A percentile compares a stretch with the other conserved stretches of the same genome.
These are phyloP conservation scores for Malus hybrid DNA, from an alignment of 331 rosid genomes.

Conservation along the genomic window DNA sequence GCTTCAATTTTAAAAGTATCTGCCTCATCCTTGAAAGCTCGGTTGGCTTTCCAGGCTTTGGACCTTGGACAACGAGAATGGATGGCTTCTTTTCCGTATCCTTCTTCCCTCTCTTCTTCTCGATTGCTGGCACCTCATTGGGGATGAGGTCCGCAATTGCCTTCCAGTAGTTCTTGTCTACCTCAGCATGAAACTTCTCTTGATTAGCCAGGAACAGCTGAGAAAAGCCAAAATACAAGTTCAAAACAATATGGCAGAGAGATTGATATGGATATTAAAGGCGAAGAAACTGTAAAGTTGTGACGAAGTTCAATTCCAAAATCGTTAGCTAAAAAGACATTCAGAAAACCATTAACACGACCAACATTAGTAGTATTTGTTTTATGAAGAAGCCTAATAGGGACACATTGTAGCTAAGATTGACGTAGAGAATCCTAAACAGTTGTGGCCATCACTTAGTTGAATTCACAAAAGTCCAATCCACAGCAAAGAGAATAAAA, in stretches of 20 bases:
- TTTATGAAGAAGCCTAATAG: not conserved
- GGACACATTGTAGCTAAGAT: not conserved
- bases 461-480: not conserved
- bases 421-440: no score
- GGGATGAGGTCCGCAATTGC: constrained; percentile 37
- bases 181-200: constrained; percentile 43
- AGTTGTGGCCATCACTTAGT: no score
- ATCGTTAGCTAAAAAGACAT: not conserved
- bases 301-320: not conserved
- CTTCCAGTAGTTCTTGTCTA: constrained; percentile 37
- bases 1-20: constrained; percentile 33
- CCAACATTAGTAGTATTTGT: not conserved
- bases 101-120: no score
- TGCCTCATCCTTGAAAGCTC: constrained; percentile 45
- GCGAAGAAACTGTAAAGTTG: not conserved
- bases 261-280: not conserved
- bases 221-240: not conserved
- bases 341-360: not conserved
- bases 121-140: not conserved
- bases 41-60: constrained; percentile 43
- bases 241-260: not conserved
- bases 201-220: constrained; percentile 28
- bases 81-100: constrained; percentile 19
- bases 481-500: not conserved
- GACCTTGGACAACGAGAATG: constrained; percentile 25